Evolutionary conservation across 2,329 filamentous ascomycete species (phyloP), one percentile per base, ranked within the genome.

Genomic region (Aspergillus sp.): DNA sequence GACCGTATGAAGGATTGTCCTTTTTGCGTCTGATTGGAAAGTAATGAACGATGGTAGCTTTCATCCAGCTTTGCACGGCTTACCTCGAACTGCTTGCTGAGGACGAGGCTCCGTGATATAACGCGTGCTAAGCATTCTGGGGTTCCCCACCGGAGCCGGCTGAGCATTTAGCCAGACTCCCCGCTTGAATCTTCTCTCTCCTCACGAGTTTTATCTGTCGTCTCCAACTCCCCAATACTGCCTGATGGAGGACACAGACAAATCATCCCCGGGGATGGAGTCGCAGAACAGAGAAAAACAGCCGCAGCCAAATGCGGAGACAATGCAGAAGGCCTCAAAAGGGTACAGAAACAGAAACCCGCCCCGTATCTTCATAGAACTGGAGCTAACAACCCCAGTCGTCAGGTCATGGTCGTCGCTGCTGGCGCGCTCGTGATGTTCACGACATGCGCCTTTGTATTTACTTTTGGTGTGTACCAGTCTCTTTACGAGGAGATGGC

Each of bases 391-490:
- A 17, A 6, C 4, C 17, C 40, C 40, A 42, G 40, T 4, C 40
- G 19, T 20, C 40, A 42, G 46, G 42, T 45, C 6, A n/a, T 59
- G 5, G 50, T 67, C 21, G 57, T 65, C 7, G 52, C 45, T 3
- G 57, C 62, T 13, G 61, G 65, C 34, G 68, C 68, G 45, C 55
- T 63, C 13, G 57, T 69, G 7, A 71, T 67, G 56, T 68, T 71
- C 49, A 72, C 68, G n/a, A 66, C 63, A 25, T 72, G 70, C 49
- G 69, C 68, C 10, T 62, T 74, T 13, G 64, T 68, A 46, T 76
- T 76, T 55, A 62, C 68, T n/a, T 76, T 71, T 45, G 73, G 73
- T 13, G 68, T 75, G 25, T 76, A 73, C 47, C 71, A 75, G 59
- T 71, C 66, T 2, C 66, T 74, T 6, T 75, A 75, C 45, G 68